Percentiles rank a stretch among this genome's conserved stretches.
Conservation (phyloP, 495 filamentous ascomycete genomes). For the Podospora fimiseda region DNA sequence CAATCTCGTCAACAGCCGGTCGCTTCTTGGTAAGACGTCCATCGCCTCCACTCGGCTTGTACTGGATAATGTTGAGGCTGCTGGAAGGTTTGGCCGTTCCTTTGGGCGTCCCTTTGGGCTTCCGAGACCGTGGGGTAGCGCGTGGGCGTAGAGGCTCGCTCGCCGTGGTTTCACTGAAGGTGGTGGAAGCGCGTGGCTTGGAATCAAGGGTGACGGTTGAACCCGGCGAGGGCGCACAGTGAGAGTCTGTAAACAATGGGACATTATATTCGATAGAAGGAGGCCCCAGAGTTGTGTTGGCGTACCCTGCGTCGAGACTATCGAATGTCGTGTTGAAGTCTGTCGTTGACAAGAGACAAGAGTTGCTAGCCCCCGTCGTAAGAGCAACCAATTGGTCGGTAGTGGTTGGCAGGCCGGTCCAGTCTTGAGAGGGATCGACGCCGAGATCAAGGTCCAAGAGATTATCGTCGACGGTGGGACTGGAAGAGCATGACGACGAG, state of each 20-base stretch:
- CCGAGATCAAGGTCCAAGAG: not conserved
- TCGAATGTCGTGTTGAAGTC: not conserved
- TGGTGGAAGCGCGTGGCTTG: not conserved
- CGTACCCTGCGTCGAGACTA: too few relatives aligned
- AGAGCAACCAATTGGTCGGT: conserved; percentile 49
- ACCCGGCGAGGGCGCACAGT: not conserved
- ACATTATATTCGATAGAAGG: not conserved
- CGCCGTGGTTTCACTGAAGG: not conserved
- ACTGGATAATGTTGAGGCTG: conserved; percentile 15
- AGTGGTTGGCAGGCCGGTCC: conserved; percentile 86
- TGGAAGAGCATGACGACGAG: not conserved
- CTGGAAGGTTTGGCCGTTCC: not conserved
- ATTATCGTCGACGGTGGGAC: not conserved
- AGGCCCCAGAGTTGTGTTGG: too few relatives aligned
- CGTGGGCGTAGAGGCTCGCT: not conserved
- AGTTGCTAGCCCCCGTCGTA: too few relatives aligned
- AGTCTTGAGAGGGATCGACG: not conserved
- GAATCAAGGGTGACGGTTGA: not conserved
- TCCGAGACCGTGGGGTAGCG: not conserved
- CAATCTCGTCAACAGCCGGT: conserved; percentile 4
- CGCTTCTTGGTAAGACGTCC: conserved; percentile 14
- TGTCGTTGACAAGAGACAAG: too few relatives aligned
- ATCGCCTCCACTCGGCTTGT: conserved; percentile 7
- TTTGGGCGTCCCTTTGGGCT: not conserved
- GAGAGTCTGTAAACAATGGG: not conserved